These are phyloP conservation scores for Onygenales sp. DNA, from an alignment of 2,329 filamentous ascomycete species.

Conservation along the genomic window DNA sequence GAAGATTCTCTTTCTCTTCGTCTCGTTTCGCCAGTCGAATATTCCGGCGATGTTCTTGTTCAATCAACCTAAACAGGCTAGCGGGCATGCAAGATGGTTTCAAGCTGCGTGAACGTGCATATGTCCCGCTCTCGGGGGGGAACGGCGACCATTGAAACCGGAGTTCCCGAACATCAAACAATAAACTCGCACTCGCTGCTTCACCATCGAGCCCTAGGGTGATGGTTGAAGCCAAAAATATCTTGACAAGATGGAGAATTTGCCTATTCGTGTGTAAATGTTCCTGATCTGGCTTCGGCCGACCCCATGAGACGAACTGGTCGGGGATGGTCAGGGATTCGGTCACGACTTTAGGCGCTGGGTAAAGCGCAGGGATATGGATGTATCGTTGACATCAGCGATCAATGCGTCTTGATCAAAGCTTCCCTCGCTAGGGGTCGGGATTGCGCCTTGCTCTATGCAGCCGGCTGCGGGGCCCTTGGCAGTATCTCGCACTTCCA, in stretches of 20 bases:
- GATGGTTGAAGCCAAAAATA: not conserved
- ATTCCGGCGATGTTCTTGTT: not conserved
- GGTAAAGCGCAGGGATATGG: not conserved
- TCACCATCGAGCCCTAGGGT: not conserved
- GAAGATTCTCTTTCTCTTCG: not conserved
- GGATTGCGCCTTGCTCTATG: not conserved
- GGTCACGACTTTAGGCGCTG: not conserved
- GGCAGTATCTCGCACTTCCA: no score
- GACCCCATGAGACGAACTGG: not conserved
- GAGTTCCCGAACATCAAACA: not conserved
- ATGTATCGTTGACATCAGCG: not conserved
- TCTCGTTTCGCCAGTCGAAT: not conserved
- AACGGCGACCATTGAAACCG: conserved; percentile 1
- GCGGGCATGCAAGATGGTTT: not conserved
- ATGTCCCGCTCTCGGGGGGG: not conserved
- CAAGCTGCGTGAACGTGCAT: not conserved
- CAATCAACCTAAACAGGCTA: not conserved
- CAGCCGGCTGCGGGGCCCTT: no score
- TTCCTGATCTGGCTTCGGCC: not conserved
- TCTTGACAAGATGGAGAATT: no score
- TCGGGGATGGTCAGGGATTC: not conserved
- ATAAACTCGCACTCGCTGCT: not conserved
- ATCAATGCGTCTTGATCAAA: not conserved
- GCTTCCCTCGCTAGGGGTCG: not conserved
- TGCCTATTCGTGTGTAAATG: not conserved